phyloP scores from a whole-genome alignment of 768 basidiomycete genomes.

The Calocybe indica region DNA sequence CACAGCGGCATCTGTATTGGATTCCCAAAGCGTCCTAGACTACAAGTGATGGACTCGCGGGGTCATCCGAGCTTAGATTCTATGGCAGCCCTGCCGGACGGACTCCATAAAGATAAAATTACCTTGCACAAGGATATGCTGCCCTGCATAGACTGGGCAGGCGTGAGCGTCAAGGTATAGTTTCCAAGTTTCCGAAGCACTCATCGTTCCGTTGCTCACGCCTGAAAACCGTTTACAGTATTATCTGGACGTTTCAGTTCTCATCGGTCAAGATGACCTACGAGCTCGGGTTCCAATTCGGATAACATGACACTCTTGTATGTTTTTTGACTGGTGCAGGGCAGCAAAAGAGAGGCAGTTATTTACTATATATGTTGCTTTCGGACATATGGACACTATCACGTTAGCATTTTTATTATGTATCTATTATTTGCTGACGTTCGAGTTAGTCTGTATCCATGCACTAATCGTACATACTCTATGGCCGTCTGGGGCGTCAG shows the following conservation, averaged over 20 bases:
- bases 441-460: too few relatives aligned
- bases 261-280: conserved; percentile 56
- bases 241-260: conserved; percentile 66
- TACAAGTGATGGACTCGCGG: conserved; percentile 28
- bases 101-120: conserved; percentile 57
- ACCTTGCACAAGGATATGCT: conserved; percentile 52
- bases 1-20: conserved; percentile 54
- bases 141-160: conserved; percentile 61
- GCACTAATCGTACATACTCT: too few relatives aligned
- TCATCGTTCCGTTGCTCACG: conserved; percentile 4
- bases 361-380: too few relatives aligned
- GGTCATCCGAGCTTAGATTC: conserved; percentile 41
- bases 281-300: conserved; percentile 58
- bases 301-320: conserved; percentile 44
- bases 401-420: conserved; percentile 4
- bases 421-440: conserved; percentile 10
- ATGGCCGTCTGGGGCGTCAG: too few relatives aligned
- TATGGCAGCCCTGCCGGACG: conserved; percentile 54
- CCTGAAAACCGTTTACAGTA: conserved; percentile 37
- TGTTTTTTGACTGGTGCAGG: too few relatives aligned
- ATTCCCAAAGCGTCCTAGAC: conserved; percentile 64
- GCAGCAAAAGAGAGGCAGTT: too few relatives aligned
- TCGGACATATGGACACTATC: not conserved
- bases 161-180: conserved; percentile 63
- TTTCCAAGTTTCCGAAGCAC: conserved; percentile 12